These are phyloP conservation scores for Fusarium subtropicale DNA, from an alignment of 2,329 filamentous ascomycete species.

Conservation along the genomic window DNA sequence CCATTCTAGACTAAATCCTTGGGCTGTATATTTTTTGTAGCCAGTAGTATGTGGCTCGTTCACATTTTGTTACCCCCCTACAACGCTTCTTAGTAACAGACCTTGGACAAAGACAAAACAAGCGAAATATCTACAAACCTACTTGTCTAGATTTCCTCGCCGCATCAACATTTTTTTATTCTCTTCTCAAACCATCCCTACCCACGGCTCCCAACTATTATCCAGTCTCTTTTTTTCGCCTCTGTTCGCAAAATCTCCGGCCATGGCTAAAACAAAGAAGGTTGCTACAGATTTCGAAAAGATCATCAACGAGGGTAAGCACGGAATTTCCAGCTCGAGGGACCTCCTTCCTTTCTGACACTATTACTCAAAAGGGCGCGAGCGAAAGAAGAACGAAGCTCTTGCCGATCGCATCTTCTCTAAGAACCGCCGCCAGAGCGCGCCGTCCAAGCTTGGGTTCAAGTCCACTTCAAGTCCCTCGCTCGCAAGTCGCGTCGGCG, in stretches of 20 bases:
- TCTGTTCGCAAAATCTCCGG: not conserved
- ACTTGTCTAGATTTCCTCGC: not conserved
- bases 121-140: conserved; percentile 3
- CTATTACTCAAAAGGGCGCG: conserved; percentile 60
- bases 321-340: not conserved
- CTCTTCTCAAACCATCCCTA: not conserved
- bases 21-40: not conserved
- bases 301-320: conserved; percentile 65
- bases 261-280: conserved; percentile 50
- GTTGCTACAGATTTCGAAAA: conserved; percentile 64
- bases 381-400: conserved; percentile 76
- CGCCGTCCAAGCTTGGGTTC: conserved; percentile 58
- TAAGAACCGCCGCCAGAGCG: conserved; percentile 68
- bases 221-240: not conserved
- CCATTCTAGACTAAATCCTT: not conserved
- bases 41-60: not conserved
- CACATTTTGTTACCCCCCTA: not conserved
- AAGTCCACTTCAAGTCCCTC: conserved; percentile 63
- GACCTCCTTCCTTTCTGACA: conserved; percentile 1
- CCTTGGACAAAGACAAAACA: conserved; percentile 20
- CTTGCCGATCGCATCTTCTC: conserved; percentile 80
- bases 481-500: conserved; percentile 77
- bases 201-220: not conserved
- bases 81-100: not conserved
- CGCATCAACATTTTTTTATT: not conserved